A percentile compares a stretch with the other conserved stretches of the same genome.
phyloP scores from a whole-genome alignment of 805 yeast genomes.

The Wickerhamomyces chaumierensis region DNA sequence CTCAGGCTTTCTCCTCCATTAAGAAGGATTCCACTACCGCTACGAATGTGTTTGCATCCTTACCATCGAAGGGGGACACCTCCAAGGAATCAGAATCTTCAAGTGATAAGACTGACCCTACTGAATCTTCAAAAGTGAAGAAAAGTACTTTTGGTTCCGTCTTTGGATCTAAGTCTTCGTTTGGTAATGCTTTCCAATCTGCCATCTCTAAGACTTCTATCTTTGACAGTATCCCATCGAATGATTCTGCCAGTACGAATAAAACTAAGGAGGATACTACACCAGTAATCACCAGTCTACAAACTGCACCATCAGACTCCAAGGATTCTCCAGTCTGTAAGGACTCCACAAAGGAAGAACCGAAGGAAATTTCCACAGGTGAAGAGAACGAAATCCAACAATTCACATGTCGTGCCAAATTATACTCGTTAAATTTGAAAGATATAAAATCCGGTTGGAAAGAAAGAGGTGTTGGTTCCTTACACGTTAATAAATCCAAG shows the following conservation, averaged over 20 bases:
- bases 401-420: slow-evolving; percentile 62
- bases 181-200: slow-evolving; percentile 43
- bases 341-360: slow-evolving; percentile 17
- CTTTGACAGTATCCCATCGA: slow-evolving; percentile 27
- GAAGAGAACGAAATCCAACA: slow-evolving; percentile 76
- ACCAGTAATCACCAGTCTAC: slow-evolving; percentile 9
- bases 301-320: too few relatives aligned
- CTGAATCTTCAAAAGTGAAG: background rate
- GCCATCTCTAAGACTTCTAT: slow-evolving; percentile 45
- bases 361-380: slow-evolving; percentile 63
- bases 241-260: background rate
- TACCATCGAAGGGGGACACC: slow-evolving; percentile 4
- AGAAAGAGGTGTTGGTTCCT: slow-evolving; percentile 82
- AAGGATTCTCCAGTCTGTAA: too few relatives aligned
- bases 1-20: slow-evolving; percentile 24
- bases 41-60: slow-evolving; percentile 29
- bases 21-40: slow-evolving; percentile 11
- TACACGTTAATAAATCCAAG: slow-evolving; percentile 57
- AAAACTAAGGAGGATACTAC: slow-evolving; percentile 5
- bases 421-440: slow-evolving; percentile 63
- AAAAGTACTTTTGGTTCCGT: slow-evolving; percentile 11
- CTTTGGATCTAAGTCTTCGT: slow-evolving; percentile 36
- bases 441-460: slow-evolving; percentile 79
- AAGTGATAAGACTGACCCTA: too few relatives aligned
- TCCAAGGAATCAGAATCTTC: background rate